Percentiles rank a stretch among this genome's conserved stretches.
phyloP scores from a whole-genome alignment of 179 eudicot species.

The Beta macrorhiza region DNA sequence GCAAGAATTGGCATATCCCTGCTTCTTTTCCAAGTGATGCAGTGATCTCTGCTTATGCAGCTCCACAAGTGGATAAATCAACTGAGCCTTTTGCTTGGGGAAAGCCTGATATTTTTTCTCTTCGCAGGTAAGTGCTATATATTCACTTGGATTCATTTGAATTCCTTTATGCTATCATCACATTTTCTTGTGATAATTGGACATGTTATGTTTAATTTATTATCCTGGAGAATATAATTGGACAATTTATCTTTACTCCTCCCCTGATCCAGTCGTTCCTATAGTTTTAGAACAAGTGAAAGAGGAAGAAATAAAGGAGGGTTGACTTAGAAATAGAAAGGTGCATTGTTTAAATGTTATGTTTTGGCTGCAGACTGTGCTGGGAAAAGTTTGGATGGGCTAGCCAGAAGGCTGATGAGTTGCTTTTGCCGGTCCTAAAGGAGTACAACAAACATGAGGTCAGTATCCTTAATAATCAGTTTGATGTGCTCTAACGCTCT shows the following conservation, averaged over 20 bases:
- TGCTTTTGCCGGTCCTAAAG: conserved; percentile 83
- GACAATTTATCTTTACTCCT: not conserved
- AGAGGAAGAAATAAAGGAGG: not conserved
- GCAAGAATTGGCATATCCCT: conserved; percentile 98
- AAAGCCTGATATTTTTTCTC: conserved; percentile 82
- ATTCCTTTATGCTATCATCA: not conserved
- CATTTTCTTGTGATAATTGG: not conserved
- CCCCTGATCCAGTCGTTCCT: not conserved
- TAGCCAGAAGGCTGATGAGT: conserved; percentile 78
- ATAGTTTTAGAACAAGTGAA: not conserved
- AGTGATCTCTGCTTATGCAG: conserved; percentile 72
- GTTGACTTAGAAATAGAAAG: not conserved
- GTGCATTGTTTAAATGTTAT: conserved; percentile 16
- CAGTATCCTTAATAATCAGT: conserved; percentile 11
- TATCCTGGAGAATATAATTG: not conserved
- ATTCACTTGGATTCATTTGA: not conserved
- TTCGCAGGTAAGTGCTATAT: conserved; percentile 63
- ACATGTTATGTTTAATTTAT: not conserved
- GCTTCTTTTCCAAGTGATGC: conserved; percentile 80
- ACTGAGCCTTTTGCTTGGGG: conserved; percentile 96
- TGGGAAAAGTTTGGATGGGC: conserved; percentile 93
- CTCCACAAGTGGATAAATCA: conserved; percentile 95
- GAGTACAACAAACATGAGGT: conserved; percentile 97
- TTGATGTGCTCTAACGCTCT: not conserved
- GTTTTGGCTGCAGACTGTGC: conserved; percentile 57